phyloP scores from a whole-genome alignment of 441 rosid species.

The Populus hybrid region DNA sequence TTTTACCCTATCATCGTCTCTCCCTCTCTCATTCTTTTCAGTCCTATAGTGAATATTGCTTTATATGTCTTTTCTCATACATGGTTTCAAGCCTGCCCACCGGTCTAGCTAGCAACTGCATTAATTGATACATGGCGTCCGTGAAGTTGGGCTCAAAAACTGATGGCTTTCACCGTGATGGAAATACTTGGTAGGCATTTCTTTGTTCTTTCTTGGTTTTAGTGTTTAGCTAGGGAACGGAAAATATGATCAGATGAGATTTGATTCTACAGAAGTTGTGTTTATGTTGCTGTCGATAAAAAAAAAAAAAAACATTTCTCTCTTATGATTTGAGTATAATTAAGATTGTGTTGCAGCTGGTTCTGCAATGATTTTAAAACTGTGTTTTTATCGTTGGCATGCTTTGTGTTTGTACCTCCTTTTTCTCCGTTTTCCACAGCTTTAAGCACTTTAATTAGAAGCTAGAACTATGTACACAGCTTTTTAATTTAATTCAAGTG shows the following conservation, averaged over 20 bases:
- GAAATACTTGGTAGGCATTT: constrained; percentile 59
- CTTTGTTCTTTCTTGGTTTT: background rate
- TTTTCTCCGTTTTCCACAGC: background rate
- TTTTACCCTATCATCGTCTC: constrained; percentile 1
- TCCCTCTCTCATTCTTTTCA: constrained; percentile 6
- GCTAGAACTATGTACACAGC: background rate
- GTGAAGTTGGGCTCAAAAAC: constrained; percentile 92
- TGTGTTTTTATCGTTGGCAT: background rate
- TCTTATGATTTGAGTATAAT: background rate
- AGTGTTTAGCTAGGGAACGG: background rate
- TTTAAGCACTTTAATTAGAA: background rate
- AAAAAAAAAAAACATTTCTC: background rate
- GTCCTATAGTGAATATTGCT: background rate
- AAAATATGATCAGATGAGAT: background rate
- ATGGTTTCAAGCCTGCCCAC: background rate
- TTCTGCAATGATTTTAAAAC: background rate
- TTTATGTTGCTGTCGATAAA: background rate
- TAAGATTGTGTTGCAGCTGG: background rate
- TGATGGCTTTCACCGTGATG: constrained; percentile 70
- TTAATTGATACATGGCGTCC: constrained; percentile 55
- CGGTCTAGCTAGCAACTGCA: background rate
- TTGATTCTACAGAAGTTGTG: background rate
- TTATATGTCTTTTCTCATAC: background rate
- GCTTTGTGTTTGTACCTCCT: background rate
- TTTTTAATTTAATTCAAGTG: background rate